Percentiles rank a stretch among this genome's conserved stretches.
Conservation (phyloP, 1,139 yeast species). For the Blastobotrys indianensis region DNA sequence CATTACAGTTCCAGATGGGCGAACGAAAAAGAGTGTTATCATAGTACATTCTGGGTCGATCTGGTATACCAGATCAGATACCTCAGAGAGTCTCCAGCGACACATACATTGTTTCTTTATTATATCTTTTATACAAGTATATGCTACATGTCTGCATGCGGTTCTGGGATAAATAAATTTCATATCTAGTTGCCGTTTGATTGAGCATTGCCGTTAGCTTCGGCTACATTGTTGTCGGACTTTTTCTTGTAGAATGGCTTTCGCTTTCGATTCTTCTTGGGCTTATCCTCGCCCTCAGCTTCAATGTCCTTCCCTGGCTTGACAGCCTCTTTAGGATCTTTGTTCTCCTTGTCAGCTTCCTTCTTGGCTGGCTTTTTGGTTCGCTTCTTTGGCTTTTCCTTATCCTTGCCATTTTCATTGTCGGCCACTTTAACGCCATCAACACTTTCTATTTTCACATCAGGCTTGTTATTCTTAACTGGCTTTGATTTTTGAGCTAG, state of each 20-base stretch:
- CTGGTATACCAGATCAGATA: conserved; percentile 8
- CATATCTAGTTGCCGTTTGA: neutral
- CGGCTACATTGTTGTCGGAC: neutral
- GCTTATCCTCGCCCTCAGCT: conserved; percentile 1
- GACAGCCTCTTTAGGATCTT: conserved; percentile 1
- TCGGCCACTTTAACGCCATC: no score
- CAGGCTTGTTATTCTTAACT: conserved; percentile 2
- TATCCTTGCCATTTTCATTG: neutral
- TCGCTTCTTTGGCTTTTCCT: conserved; percentile 1
- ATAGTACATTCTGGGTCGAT: conserved; percentile 25
- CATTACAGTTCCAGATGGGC: neutral
- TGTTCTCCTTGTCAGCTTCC: conserved; percentile 2
- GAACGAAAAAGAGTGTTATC: conserved; percentile 23
- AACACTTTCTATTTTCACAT: conserved; percentile 3
- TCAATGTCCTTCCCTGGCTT: neutral
- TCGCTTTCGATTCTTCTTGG: conserved; percentile 2
- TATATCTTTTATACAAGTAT: neutral
- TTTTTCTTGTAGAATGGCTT: conserved; percentile 3
- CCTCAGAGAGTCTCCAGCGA: conserved; percentile 29
- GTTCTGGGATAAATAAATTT: neutral
- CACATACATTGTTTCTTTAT: conserved; percentile 21
- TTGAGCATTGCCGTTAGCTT: neutral
- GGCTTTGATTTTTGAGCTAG: conserved; percentile 4
- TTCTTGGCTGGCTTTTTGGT: neutral
- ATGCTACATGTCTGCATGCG: neutral